Conservation (phyloP, 805 yeast genomes). For the Saccharomycopsis olivae region DNA sequence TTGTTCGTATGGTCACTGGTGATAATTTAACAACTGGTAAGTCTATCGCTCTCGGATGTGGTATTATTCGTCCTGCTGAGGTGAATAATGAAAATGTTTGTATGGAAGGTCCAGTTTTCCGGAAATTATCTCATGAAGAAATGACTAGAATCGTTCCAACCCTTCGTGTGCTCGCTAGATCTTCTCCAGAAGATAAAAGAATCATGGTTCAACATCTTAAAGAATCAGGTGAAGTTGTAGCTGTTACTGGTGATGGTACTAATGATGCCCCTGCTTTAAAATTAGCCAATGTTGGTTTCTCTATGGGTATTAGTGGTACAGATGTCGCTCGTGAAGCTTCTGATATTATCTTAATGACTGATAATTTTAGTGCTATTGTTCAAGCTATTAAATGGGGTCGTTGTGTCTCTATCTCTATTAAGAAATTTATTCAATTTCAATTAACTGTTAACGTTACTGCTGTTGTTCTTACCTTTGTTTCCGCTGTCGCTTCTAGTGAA, state of each 20-base stretch:
- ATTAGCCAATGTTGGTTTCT: conserved; percentile 94
- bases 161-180: conserved; percentile 80
- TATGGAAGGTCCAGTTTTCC: conserved; percentile 86
- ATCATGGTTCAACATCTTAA: conserved; percentile 73
- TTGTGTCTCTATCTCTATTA: conserved; percentile 88
- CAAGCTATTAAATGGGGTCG: conserved; percentile 98
- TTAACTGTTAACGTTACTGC: conserved; percentile 95
- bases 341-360: conserved; percentile 85
- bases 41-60: conserved; percentile 82
- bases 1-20: conserved; percentile 97
- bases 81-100: conserved; percentile 44
- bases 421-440: conserved; percentile 93
- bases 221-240: conserved; percentile 83
- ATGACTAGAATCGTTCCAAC: conserved; percentile 56
- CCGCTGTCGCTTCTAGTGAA: conserved; percentile 76
- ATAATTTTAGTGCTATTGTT: conserved; percentile 89
- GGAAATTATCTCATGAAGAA: conserved; percentile 51
- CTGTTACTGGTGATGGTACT: conserved; percentile 99
- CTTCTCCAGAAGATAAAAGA: conserved; percentile 93
- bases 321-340: conserved; percentile 98
- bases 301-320: conserved; percentile 98
- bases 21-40: conserved; percentile 87
- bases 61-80: conserved; percentile 51
- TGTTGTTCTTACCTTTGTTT: conserved; percentile 84
- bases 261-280: conserved; percentile 98